phyloP scores from a whole-genome alignment of 345 rosid genomes.

The Toxicodendron radicans region DNA sequence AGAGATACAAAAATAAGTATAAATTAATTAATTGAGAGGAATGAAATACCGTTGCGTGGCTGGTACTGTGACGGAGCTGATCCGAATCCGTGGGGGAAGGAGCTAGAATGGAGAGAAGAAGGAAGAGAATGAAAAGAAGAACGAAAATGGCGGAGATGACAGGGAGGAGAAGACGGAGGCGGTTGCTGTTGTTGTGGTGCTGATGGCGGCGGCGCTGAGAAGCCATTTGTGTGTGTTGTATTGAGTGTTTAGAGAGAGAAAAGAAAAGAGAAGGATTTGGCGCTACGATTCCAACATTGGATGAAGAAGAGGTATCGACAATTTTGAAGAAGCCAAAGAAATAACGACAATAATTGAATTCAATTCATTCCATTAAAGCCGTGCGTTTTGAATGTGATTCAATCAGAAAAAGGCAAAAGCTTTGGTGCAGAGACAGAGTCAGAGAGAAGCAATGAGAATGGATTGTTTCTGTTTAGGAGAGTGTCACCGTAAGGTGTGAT shows the following conservation, averaged over 20 bases:
- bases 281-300: conserved; percentile 14
- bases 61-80: conserved; percentile 32
- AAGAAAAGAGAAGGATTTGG: not conserved
- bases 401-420: no score
- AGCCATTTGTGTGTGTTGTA: conserved; percentile 44
- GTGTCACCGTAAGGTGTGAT: not conserved
- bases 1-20: not conserved
- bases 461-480: not conserved
- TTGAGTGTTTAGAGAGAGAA: conserved; percentile 2
- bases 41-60: conserved; percentile 37
- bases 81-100: conserved; percentile 67
- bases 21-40: not conserved
- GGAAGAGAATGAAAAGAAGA: conserved; percentile 63
- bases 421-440: not conserved
- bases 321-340: not conserved
- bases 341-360: not conserved
- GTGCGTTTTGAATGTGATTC: no score
- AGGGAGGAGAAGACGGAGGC: conserved; percentile 54
- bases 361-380: no score
- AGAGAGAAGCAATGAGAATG: not conserved
- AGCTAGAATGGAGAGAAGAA: conserved; percentile 65
- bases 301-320: not conserved
- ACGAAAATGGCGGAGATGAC: conserved; percentile 49
- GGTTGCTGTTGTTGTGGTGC: conserved; percentile 39
- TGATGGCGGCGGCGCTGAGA: conserved; percentile 61